phyloP scores from a whole-genome alignment of 306 rosid species.

The Senna siamea region DNA sequence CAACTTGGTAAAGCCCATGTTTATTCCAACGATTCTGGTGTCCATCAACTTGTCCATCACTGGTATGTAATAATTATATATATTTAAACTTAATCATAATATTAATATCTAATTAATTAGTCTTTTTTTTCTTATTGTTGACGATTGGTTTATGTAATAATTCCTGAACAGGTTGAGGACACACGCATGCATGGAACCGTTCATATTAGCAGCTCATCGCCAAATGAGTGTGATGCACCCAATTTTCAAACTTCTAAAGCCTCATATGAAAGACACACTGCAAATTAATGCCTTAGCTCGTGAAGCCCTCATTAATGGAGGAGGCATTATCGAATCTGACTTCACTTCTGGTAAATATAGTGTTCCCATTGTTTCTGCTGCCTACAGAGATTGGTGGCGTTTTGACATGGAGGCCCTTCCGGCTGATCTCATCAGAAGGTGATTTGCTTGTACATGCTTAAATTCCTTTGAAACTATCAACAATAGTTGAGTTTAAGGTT shows the following conservation, averaged over 20 bases:
- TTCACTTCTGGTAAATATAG: constrained; percentile 41
- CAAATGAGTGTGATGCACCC: constrained; percentile 50
- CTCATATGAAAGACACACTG: constrained; percentile 47
- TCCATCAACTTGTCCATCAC: constrained; percentile 53
- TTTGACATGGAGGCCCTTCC: constrained; percentile 51
- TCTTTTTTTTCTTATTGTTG: too few species aligned
- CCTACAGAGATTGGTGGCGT: constrained; percentile 50
- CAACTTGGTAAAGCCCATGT: constrained; percentile 50
- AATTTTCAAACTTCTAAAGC: constrained; percentile 45
- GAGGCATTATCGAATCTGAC: constrained; percentile 47
- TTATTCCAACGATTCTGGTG: constrained; percentile 45
- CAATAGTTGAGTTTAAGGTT: too few species aligned
- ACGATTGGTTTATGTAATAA: background rate
- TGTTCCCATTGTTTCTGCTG: constrained; percentile 40
- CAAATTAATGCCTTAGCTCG: constrained; percentile 52
- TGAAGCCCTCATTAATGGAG: constrained; percentile 49
- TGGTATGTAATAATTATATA: too few species aligned
- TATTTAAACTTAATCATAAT: too few species aligned
- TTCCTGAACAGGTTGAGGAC: constrained; percentile 44
- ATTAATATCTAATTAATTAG: too few species aligned
- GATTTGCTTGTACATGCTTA: too few species aligned
- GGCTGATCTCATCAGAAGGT: constrained; percentile 50
- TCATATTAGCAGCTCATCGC: constrained; percentile 46
- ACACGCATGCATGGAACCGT: constrained; percentile 53
- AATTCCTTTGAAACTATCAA: too few species aligned